These are phyloP conservation scores for Eimeria tenella DNA, from an alignment of 169 alveolate genomes.

Conservation along the genomic window DNA sequence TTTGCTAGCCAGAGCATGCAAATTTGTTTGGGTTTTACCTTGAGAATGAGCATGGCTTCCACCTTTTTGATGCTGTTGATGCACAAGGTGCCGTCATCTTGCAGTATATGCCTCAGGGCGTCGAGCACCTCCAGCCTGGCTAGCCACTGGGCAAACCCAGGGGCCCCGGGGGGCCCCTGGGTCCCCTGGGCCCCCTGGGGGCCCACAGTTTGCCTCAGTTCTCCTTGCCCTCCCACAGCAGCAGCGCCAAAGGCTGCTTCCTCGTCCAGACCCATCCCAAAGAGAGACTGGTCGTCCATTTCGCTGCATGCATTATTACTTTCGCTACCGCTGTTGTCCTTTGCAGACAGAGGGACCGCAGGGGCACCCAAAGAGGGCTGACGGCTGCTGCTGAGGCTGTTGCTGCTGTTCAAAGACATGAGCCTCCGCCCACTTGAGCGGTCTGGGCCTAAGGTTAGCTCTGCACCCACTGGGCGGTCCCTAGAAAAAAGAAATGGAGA, in stretches of 20 bases:
- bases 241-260: constrained; percentile 9
- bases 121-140: constrained; percentile 16
- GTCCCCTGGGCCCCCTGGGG: neutral
- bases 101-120: constrained; percentile 11
- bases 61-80: constrained; percentile 17
- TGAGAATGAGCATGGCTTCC: constrained; percentile 42
- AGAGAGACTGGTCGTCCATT: neutral
- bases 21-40: neutral
- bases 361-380: constrained; percentile 9
- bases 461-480: neutral
- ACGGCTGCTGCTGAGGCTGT: constrained; percentile 50
- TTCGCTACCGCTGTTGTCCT: constrained; percentile 6
- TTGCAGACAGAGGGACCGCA: neutral
- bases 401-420: constrained; percentile 17
- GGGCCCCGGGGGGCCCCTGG: constrained; percentile 6
- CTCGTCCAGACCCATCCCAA: neutral
- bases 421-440: neutral
- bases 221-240: neutral
- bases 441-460: neutral
- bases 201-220: too few relatives aligned
- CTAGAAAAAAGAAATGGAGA: neutral
- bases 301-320: constrained; percentile 41
- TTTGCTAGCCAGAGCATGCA: too few relatives aligned
- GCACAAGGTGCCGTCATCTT: neutral
- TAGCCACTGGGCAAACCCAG: constrained; percentile 17